Percentiles rank a stretch among this genome's conserved stretches.
Conservation (phyloP, 257 asterid genomes). For the Mitragyna speciosa region DNA sequence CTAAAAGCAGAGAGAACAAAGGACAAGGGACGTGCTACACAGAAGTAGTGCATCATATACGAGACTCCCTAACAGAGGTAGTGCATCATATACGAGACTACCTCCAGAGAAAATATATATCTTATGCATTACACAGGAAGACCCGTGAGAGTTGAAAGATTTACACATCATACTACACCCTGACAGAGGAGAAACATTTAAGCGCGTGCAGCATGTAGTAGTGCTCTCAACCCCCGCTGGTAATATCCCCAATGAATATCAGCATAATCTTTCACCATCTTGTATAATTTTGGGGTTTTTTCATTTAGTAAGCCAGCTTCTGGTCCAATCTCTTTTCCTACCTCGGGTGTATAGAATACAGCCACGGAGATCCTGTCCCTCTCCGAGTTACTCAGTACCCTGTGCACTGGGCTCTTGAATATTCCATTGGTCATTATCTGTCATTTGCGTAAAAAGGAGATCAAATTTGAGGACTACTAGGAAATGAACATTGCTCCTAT, state of each 20-base stretch:
- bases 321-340: conserved; percentile 54
- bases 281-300: conserved; percentile 36
- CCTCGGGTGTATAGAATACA: conserved; percentile 46
- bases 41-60: too few relatives aligned
- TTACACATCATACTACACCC: background rate
- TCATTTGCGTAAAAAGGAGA: background rate
- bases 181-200: background rate
- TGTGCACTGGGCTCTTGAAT: conserved; percentile 52
- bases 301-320: conserved; percentile 39
- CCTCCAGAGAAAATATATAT: too few relatives aligned
- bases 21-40: background rate
- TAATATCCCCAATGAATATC: conserved; percentile 32
- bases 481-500: background rate
- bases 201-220: conserved; percentile 18
- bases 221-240: conserved; percentile 20
- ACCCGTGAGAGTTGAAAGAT: too few relatives aligned
- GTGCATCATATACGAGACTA: too few relatives aligned
- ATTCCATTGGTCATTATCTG: conserved; percentile 59
- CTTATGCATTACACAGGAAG: too few relatives aligned
- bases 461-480: background rate
- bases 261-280: conserved; percentile 49
- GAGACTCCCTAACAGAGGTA: too few relatives aligned
- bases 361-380: conserved; percentile 44
- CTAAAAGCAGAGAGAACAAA: background rate
- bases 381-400: conserved; percentile 40